phyloP scores from a whole-genome alignment of 345 rosid genomes.

The Sonneratia alba region DNA sequence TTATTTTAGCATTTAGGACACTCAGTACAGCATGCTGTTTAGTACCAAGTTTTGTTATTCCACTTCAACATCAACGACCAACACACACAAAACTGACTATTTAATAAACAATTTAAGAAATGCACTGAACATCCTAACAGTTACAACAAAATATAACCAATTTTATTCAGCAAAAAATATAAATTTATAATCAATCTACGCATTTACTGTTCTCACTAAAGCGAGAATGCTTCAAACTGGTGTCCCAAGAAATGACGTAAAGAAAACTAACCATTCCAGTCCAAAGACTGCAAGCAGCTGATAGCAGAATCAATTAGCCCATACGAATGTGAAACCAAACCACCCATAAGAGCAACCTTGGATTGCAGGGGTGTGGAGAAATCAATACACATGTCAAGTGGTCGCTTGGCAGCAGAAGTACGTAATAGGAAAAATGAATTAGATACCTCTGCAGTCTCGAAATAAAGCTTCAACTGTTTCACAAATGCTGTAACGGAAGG shows the following conservation, averaged over 20 bases:
- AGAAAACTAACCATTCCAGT: slow-evolving; percentile 46
- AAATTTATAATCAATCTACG: not conserved
- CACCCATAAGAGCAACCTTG: slow-evolving; percentile 73
- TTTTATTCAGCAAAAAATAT: no score
- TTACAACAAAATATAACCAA: not conserved
- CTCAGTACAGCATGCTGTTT: not conserved
- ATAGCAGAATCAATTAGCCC: slow-evolving; percentile 59
- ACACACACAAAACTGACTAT: not conserved
- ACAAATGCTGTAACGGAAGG: slow-evolving; percentile 50
- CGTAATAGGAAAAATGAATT: slow-evolving; percentile 13
- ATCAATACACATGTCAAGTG: slow-evolving; percentile 13
- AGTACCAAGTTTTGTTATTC: not conserved
- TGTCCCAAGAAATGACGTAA: not conserved
- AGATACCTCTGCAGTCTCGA: slow-evolving; percentile 82
- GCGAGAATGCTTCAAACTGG: not conserved
- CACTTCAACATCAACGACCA: not conserved
- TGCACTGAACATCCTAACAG: not conserved
- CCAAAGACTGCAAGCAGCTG: slow-evolving; percentile 40
- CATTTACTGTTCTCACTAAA: not conserved
- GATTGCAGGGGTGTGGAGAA: slow-evolving; percentile 11
- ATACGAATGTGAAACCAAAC: slow-evolving; percentile 69
- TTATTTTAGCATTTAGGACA: not conserved
- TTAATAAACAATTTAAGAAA: not conserved
- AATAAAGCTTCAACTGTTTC: slow-evolving; percentile 63
- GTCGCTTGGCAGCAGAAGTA: slow-evolving; percentile 1